A percentile compares a stretch with the other conserved stretches of the same genome.
Evolutionary conservation across 169 alveolate species (phyloP).

Genomic region (Theileria sp.): DNA sequence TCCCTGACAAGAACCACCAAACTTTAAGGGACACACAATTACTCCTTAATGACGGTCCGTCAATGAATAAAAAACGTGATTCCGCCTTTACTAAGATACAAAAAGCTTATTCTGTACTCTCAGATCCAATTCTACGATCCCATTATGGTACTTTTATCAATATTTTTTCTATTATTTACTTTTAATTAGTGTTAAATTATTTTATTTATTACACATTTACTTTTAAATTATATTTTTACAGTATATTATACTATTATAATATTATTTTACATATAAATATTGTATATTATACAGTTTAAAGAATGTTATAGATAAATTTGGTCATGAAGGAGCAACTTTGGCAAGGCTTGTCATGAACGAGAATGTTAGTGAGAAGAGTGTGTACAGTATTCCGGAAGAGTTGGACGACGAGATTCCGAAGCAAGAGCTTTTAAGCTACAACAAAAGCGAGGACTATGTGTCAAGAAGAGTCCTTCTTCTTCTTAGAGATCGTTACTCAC

Average conservation of each 20-base stretch:
- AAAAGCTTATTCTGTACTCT: conserved; percentile 59
- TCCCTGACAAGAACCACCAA: neutral
- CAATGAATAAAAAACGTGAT: conserved; percentile 9
- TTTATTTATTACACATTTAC: too few relatives aligned
- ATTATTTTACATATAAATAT: neutral
- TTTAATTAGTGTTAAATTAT: too few relatives aligned
- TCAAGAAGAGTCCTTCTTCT: conserved; percentile 34
- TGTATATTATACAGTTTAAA: too few relatives aligned
- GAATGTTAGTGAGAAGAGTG: conserved; percentile 1
- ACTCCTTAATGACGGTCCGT: neutral
- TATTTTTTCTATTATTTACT: neutral
- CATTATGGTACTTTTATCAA: conserved; percentile 38
- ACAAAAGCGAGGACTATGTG: conserved; percentile 15
- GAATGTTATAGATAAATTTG: conserved; percentile 49
- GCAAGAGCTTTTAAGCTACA: conserved; percentile 14
- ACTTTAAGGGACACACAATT: neutral
- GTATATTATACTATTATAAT: neutral
- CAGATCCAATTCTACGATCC: conserved; percentile 53
- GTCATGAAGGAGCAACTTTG: conserved; percentile 49
- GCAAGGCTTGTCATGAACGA: conserved; percentile 33
- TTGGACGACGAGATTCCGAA: neutral
- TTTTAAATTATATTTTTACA: neutral
- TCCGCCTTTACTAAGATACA: conserved; percentile 65
- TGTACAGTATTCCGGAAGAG: conserved; percentile 10
- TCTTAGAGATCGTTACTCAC: conserved; percentile 35